Base-by-base conservation (phyloP, 1,284 basidiomycete genomes). In the Prillingera fragicola region DNA sequence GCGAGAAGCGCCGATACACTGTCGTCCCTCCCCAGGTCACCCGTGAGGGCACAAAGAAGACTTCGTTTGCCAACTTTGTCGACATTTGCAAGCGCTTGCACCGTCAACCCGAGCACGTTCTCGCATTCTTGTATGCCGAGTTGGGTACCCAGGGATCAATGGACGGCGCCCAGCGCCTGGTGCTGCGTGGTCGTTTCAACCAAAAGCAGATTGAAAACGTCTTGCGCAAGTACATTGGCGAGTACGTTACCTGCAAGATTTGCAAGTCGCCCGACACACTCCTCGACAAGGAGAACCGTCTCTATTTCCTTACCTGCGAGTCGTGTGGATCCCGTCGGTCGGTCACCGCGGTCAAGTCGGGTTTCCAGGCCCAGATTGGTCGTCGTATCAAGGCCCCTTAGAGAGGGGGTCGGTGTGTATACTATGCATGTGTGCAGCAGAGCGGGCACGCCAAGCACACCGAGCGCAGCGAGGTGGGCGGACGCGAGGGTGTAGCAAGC, bases 81-180 rank as follows among this genome's bases (percentile, higher is more conserved):
- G 94, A 99, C 69, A 98, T 99, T 60, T 97, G 94, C 80, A 92
- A 87, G 73, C 83, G 88, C 42, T 96, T 99, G 91, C 94, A 96
- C 75, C 80, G 94, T 69, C 86, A 90, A 74, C 91, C 94, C n/a
- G 95, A 98, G 73, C 95, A 99, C 67, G 90, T 97, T 60, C 96
- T 97, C 57, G 85, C 89, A 71, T 99, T 89, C 78, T 77, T 98
- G 58, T 97, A 97, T 71, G 83, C 95, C 42, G 94, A 99, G 75
- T 83, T 98, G 84, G 95, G 95, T 76, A 98, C 95, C 12, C 92
- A 86, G 35, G 94, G 94, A 48, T 89, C 85, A 38, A 87, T 97
- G 38, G 95, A 97, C 63, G 95, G 91, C 48, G 80, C 83, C 4
- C 87, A 88, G 29, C 83, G 94, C 43, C 77, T 99, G 45, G 87